Evolutionary conservation across 1,139 yeast species (phyloP).

Genomic region (Dujonia santamariae): DNA sequence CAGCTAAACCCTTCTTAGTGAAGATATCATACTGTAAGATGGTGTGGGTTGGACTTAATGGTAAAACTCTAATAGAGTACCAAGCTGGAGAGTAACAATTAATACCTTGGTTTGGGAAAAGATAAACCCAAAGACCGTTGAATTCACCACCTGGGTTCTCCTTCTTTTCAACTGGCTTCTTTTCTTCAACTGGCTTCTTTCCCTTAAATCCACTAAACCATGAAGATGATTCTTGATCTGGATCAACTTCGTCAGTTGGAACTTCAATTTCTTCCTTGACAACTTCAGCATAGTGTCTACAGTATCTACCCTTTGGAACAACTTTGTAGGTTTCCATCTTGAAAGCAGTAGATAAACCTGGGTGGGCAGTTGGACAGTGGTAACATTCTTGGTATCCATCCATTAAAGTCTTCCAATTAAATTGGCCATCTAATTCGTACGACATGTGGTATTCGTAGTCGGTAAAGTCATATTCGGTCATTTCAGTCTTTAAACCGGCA

Average conservation of each 20-base stretch:
- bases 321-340: slow-evolving; percentile 64
- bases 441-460: slow-evolving; percentile 66
- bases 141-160: slow-evolving; percentile 56
- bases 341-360: slow-evolving; percentile 55
- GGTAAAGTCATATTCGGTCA: slow-evolving; percentile 54
- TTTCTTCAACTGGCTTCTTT: slow-evolving; percentile 15
- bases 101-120: slow-evolving; percentile 57
- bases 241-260: slow-evolving; percentile 11
- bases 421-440: slow-evolving; percentile 60
- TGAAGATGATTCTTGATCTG: slow-evolving; percentile 25
- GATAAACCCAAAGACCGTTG: slow-evolving; percentile 60
- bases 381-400: slow-evolving; percentile 68
- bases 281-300: slow-evolving; percentile 49
- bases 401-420: slow-evolving; percentile 66
- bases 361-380: slow-evolving; percentile 67
- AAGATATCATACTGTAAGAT: slow-evolving; percentile 58
- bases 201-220: slow-evolving; percentile 56
- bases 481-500: slow-evolving; percentile 47
- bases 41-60: slow-evolving; percentile 50
- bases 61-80: slow-evolving; percentile 60
- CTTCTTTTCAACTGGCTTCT: slow-evolving; percentile 16
- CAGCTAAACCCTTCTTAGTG: slow-evolving; percentile 56
- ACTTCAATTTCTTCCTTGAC: slow-evolving; percentile 15
- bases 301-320: slow-evolving; percentile 55
- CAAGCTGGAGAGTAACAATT: slow-evolving; percentile 67